Evolutionary conservation across 2,329 filamentous ascomycete species (phyloP), one percentile per base, ranked within the genome.

Genomic region (Bipolaris bicolor): DNA sequence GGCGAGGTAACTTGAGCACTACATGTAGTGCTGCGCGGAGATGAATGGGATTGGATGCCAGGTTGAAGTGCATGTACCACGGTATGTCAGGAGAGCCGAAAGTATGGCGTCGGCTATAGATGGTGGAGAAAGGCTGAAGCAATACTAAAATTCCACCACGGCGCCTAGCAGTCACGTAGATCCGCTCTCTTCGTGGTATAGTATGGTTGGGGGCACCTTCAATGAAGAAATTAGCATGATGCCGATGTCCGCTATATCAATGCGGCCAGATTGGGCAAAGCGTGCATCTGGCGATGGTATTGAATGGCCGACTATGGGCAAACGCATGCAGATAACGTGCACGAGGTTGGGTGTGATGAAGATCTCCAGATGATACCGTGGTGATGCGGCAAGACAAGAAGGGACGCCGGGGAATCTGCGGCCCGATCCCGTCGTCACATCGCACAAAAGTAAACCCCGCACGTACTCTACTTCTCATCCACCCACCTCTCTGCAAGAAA

Each of bases 1-100:
- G 39, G 7, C 31, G 16, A 51, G 15, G 45, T 37, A 18, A 20
- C 41, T 46, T 20, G 40, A 2, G 40, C 20, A 33, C 40, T 33
- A 18, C 16, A 36, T 49, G 44, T 39, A 22, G 44, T 44, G 33
- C 55, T 45, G 45, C 31, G 49, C 34, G 50, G 39, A 39, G 24
- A 41, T 26, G 4, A 22, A 36, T 52, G 34, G 41, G 53, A n/a
- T 34, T 7, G 41, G 41, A 45, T n/a, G 36, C 41, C 11, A 20
- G 29, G 34, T 22, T 34, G 41, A 41, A 29, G 9, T 43, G 48
- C 33, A 29, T 24, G 48, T 56, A 22, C 40, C 36, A 49, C 34
- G 20, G 22, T 45, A 31, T 31, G 29, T 31, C 29, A 31, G 39
- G 13, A 6, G 15, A 37, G 40, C 40, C 22, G 13, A 11, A 20